Conservation (phyloP, 2,329 filamentous ascomycete species). For the Beauveria australis region DNA sequence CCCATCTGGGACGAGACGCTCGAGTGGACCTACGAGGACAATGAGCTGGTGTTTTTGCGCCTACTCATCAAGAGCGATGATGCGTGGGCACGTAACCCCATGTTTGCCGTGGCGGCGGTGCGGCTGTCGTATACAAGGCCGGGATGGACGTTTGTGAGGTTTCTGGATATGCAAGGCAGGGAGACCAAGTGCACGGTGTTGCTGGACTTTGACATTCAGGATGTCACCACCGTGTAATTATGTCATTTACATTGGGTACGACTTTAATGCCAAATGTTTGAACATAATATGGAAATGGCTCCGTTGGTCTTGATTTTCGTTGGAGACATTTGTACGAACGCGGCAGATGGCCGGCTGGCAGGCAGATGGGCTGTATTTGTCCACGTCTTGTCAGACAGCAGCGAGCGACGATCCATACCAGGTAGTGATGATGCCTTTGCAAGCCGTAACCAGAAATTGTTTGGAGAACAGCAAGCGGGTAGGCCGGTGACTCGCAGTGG, state of each 20-base stretch:
- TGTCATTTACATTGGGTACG: neutral
- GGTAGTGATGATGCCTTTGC: no score
- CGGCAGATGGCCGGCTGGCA: no score
- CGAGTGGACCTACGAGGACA: constrained; percentile 62
- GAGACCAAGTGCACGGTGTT: constrained; percentile 56
- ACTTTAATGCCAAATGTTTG: neutral
- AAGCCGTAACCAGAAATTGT: no score
- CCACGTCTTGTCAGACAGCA: no score
- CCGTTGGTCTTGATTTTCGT: neutral
- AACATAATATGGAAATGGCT: neutral
- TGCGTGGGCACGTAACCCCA: constrained; percentile 52
- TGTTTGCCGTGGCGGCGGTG: constrained; percentile 53
- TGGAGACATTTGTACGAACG: no score
- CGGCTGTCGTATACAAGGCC: constrained; percentile 46
- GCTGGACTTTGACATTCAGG: constrained; percentile 50
- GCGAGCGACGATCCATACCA: no score
- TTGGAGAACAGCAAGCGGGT: no score
- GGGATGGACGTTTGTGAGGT: constrained; percentile 56
- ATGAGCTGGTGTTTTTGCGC: constrained; percentile 55
- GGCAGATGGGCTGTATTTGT: no score
- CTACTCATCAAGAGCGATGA: constrained; percentile 61
- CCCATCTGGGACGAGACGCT: constrained; percentile 59
- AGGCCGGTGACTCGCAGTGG: no score
- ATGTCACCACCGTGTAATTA: constrained; percentile 19
- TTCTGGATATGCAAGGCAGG: constrained; percentile 56